A percentile compares a stretch with the other conserved stretches of the same genome.
Evolutionary conservation across 176 grass and related monocot species (phyloP).

Genomic region (barley (Hordeum vulgare)): MorexV3_pseudomolecules_assembly NC_058521.1:505009608-505010107

Average conservation of each 20-base stretch:
- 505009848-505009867: conserved; percentile 32
- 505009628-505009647: conserved; percentile 28
- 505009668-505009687: conserved; percentile 39
- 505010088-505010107: conserved; percentile 42
- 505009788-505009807: conserved; percentile 52
- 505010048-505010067: conserved; percentile 3
- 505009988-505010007: conserved; percentile 44
- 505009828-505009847: conserved; percentile 31
- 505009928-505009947: conserved; percentile 30
- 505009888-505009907: conserved; percentile 29
- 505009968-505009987: conserved; percentile 39
- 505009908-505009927: conserved; percentile 26
- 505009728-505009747: conserved; percentile 30
- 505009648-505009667: conserved; percentile 35
- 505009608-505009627: conserved; percentile 51
- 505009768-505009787: conserved; percentile 37
- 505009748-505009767: conserved; percentile 35
- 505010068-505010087: conserved; percentile 31
- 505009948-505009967: conserved; percentile 27
- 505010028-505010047: conserved; percentile 34
- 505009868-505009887: conserved; percentile 2
- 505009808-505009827: conserved; percentile 37
- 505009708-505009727: conserved; percentile 21
- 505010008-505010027: conserved; percentile 23
- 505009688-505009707: conserved; percentile 33